Base-by-base conservation (phyloP, 2,329 filamentous ascomycete species). In the Capronia americana region DNA sequence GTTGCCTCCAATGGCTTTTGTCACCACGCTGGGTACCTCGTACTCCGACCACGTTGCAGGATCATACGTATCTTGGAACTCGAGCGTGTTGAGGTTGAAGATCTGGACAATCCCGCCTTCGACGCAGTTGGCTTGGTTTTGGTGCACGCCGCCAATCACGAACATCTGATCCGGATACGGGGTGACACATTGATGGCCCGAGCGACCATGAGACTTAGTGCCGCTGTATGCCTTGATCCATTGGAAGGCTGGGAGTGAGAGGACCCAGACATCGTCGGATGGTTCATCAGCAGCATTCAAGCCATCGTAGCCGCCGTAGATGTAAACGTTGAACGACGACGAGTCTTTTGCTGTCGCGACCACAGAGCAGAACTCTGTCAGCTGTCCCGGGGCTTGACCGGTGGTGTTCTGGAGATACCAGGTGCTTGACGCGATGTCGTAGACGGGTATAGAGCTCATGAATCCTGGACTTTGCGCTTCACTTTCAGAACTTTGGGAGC, bases 91-190 rank as follows among this genome's bases (percentile, higher is more conserved):
- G 34, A 79, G 68, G 64, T 78, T 77, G 68, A 77, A 77, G 4
- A 77, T 83, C 82, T 87, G 82, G 41, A 91, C 77, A 54, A 72
- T 66, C 23, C 66, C 67, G 26, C 65, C 67, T 50, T 69, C 60
- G 12, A 67, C 65, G 44, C 67, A 70, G 14, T 63, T 53, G 7
- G 66, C 69, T 54, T 69, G 67, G 28, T 66, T 71, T n/a, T 70
- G 71, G 50, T 66, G 60, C 11, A 69, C 46, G 2, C 79, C 79
- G 4, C 78, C 79, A 24, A 80, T 61, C 17, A 79, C 75, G 41
- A 80, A 71, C 78, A 81, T 79, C 65, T 80, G 74, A 26, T 85
- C 80, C 0, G 88, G 88, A 73, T 86, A 78, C 1, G 75, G 68
- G 59, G 74, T 75, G 26, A 77, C 66, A 63, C 78, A 80, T 34